Evolutionary conservation across 169 alveolate species (phyloP), one percentile per base, ranked within the genome.

Genomic region (Plasmodium ovale): DNA sequence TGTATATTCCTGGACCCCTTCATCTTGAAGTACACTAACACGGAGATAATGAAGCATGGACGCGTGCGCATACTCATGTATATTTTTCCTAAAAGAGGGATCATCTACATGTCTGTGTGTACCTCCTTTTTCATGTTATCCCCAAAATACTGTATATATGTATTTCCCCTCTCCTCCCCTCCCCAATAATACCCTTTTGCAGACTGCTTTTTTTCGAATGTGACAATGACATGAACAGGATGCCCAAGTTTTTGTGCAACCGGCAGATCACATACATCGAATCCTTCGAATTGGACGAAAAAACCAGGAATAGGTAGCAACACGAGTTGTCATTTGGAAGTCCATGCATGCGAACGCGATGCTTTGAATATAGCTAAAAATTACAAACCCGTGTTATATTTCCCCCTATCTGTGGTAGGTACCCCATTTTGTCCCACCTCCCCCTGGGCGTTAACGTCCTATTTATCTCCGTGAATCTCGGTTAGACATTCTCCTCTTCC

Each of bases 1-100:
- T 79, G 89, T 9, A 79, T 79, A 47, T 79, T 35, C 69, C 69
- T 79, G 27, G 89, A 79, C 47, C 89, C 89, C 14, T 79, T 79
- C 35, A 65, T 79, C 31, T 65, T 79, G 33, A 79, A 79, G 89
- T 77, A 62, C 12, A 23, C 9, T n/a, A 21, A 2, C 35, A 39
- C 14, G n/a, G 27, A 23, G 31, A 35, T 2, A 9, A 35, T 25
- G 0, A 27, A 29, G 9, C 27, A 47, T 29, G 25, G 5, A 2
- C 59, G 0, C 27, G 21, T 35, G 16, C 72, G 56, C 31, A 16
- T 33, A 42, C 5, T 29, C 37, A 33, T 14, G 33, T 60, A 72
- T 44, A 60, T 72, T n/a, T n/a, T n/a, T n/a, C n/a, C n/a, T n/a
- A n/a, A n/a, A n/a, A n/a, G n/a, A n/a, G n/a, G n/a, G n/a, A n/a